Percentiles rank a stretch among this genome's conserved stretches.
Evolutionary conservation across 75 land plant genomes (phyloP).

Genomic region (Sequoiadendron giganteum): DNA sequence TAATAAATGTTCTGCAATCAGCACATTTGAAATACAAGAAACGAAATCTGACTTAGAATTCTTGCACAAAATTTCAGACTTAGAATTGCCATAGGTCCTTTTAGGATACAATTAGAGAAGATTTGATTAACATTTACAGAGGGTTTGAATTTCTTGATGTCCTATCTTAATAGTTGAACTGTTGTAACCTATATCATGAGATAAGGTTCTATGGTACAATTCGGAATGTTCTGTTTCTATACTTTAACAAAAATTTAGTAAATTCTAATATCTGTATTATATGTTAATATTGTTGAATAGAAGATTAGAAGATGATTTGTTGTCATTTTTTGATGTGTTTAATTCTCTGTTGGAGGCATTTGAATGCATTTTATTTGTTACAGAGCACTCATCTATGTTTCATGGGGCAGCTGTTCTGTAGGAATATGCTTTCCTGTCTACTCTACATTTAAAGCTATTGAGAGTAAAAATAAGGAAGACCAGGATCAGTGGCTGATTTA

Average conservation of each 20-base stretch:
- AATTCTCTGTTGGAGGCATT: neutral
- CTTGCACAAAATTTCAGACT: no score
- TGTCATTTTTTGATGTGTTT: neutral
- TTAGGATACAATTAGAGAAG: no score
- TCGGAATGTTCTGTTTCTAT: neutral
- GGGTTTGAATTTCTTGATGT: neutral
- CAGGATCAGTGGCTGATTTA: conserved; percentile 76
- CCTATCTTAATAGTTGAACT: neutral
- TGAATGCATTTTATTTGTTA: neutral
- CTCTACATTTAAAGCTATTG: conserved; percentile 86
- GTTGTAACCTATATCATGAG: neutral
- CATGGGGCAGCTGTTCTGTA: conserved; percentile 56
- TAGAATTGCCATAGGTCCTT: no score
- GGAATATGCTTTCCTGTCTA: conserved; percentile 79
- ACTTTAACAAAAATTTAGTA: neutral
- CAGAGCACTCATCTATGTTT: neutral
- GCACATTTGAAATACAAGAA: no score
- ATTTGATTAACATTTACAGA: no score
- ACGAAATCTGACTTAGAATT: no score
- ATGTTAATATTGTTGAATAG: neutral
- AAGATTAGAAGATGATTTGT: neutral
- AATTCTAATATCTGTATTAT: neutral
- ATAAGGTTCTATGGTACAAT: neutral
- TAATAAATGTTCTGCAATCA: no score
- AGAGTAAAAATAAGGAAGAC: conserved; percentile 50